phyloP scores from a whole-genome alignment of 2,329 filamentous ascomycete species.

The Penicillium aurantiogriseum region DNA sequence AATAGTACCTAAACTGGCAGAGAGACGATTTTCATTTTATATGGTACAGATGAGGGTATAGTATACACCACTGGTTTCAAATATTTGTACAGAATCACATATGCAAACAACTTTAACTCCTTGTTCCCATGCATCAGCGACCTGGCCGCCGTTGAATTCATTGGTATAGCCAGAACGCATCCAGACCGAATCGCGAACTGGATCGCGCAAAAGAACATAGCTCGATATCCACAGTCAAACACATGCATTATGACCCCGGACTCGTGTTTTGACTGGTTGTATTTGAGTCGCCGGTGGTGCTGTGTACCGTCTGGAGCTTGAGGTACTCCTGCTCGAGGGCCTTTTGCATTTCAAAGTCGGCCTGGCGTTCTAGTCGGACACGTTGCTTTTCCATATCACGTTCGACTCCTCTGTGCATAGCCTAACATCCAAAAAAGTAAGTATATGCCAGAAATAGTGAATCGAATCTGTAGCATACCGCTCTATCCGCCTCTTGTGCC shows the following conservation, averaged over 20 bases:
- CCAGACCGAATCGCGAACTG: neutral
- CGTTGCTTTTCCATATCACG: constrained; percentile 93
- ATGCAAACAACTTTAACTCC: constrained; percentile 5
- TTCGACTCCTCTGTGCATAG: constrained; percentile 93
- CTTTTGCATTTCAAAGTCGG: constrained; percentile 91
- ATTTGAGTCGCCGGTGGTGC: constrained; percentile 38
- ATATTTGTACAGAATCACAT: constrained; percentile 11
- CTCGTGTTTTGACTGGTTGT: constrained; percentile 20
- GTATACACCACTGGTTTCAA: neutral
- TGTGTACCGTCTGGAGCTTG: constrained; percentile 76
- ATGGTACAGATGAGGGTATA: constrained; percentile 5
- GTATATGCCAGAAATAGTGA: neutral
- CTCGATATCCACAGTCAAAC: neutral
- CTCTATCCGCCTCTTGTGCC: constrained; percentile 78
- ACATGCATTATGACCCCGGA: constrained; percentile 22
- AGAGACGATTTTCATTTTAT: constrained; percentile 6
- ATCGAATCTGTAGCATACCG: constrained; percentile 54
- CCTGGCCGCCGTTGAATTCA: neutral
- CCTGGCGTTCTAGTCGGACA: constrained; percentile 82
- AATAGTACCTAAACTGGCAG: neutral
- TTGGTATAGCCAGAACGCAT: neutral
- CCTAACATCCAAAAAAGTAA: constrained; percentile 45
- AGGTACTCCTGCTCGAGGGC: constrained; percentile 84
- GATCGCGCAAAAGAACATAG: neutral
- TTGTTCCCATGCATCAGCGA: constrained; percentile 3